Percentiles rank a stretch among this genome's conserved stretches.
Conservation (phyloP, 1,284 basidiomycete genomes). For the Malassezia slooffiae region DNA sequence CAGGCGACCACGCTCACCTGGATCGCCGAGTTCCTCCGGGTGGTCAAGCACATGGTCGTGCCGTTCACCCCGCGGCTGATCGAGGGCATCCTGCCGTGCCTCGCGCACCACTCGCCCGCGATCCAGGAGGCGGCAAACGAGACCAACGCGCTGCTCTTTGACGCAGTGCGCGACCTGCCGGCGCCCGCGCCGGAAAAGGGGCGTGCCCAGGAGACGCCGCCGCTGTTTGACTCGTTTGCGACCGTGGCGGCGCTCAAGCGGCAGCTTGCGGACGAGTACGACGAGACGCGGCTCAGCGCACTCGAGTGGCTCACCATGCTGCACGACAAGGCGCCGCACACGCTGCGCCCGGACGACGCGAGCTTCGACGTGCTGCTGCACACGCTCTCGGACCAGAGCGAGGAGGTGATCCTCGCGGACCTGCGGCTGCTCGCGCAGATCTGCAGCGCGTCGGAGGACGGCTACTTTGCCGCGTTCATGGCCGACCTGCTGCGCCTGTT, state of each 20-base stretch:
- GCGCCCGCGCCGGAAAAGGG: conserved; percentile 47
- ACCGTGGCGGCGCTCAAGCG: conserved; percentile 85
- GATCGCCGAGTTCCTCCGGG: conserved; percentile 80
- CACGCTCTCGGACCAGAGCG: conserved; percentile 88
- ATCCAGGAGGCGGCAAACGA: conserved; percentile 77
- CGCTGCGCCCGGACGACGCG: conserved; percentile 90
- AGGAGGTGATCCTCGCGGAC: conserved; percentile 94
- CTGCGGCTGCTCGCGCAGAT: conserved; percentile 92
- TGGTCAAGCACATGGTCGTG: conserved; percentile 81
- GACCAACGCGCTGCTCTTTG: conserved; percentile 73
- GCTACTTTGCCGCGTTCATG: conserved; percentile 92
- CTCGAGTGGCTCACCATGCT: conserved; percentile 98
- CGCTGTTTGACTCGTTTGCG: conserved; percentile 69
- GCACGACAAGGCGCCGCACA: conserved; percentile 90
- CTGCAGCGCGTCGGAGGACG: conserved; percentile 77
- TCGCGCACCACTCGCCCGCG: conserved; percentile 78
- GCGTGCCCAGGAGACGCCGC: conserved; percentile 10
- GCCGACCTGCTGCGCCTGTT: conserved; percentile 58
- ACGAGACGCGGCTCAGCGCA: conserved; percentile 87
- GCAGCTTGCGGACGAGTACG: conserved; percentile 89
- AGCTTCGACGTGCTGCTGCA: conserved; percentile 91
- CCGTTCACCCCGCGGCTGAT: conserved; percentile 88
- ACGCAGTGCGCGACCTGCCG: conserved; percentile 74
- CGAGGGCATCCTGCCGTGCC: conserved; percentile 79
- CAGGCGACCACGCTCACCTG: conserved; percentile 59